Conservation (phyloP, 768 basidiomycete species). For the Kwoniella shandongensis region DNA sequence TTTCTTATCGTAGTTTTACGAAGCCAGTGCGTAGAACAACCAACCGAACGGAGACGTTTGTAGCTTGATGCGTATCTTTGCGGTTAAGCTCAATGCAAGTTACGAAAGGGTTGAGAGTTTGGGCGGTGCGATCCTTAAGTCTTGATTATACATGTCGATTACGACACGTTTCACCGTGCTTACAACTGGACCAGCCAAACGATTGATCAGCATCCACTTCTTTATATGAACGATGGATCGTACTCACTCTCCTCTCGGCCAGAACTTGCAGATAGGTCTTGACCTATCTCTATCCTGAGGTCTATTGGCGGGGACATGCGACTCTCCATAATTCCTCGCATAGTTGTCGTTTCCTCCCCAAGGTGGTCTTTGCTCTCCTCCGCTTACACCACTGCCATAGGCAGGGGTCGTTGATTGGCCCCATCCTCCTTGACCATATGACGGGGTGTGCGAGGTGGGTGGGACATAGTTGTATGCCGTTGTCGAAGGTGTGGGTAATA, state of each 20-base stretch:
- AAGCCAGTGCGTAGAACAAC: no score
- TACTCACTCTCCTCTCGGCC: slow-evolving; percentile 25
- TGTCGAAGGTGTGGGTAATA: slow-evolving; percentile 1
- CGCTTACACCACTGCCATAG: slow-evolving; percentile 2
- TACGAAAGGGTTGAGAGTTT: no score
- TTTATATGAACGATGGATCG: neutral
- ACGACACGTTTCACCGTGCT: slow-evolving; percentile 10
- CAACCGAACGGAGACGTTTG: no score
- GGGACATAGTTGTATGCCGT: slow-evolving; percentile 3
- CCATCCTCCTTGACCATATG: neutral
- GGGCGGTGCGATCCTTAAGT: no score
- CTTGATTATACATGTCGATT: slow-evolving; percentile 10
- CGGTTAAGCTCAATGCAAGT: no score
- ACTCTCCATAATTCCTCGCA: slow-evolving; percentile 9
- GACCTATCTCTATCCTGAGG: slow-evolving; percentile 7
- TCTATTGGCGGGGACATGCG: neutral
- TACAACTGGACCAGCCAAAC: neutral
- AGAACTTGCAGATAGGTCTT: slow-evolving; percentile 14
- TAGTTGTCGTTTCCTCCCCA: slow-evolving; percentile 17
- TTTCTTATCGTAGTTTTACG: no score
- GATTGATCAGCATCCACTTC: neutral
- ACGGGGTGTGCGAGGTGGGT: neutral
- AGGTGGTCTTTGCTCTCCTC: neutral
- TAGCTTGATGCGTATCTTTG: no score
- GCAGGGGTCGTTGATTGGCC: neutral